Evolutionary conservation across 2,329 filamentous ascomycete species (phyloP).

Genomic region (Fusarium palustre): DNA sequence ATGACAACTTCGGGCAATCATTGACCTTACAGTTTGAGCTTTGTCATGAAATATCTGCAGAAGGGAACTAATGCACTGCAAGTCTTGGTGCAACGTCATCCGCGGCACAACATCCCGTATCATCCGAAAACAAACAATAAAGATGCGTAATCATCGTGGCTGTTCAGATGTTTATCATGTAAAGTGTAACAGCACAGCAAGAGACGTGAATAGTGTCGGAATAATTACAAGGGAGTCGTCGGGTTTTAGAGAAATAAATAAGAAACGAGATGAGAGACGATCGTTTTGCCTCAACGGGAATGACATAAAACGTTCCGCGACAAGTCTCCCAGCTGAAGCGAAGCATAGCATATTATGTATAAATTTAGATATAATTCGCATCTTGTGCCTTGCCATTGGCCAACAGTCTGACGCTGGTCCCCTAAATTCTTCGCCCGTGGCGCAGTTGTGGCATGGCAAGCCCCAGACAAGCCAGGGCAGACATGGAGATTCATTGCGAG

Average conservation of each 20-base stretch:
- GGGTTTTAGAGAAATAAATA: background rate
- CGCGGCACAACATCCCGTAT: slow-evolving; percentile 7
- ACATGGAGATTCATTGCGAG: background rate
- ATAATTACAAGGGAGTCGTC: background rate
- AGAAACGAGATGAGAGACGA: background rate
- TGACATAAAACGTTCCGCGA: slow-evolving; percentile 4
- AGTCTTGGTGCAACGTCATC: slow-evolving; percentile 7
- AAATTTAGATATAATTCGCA: slow-evolving; percentile 15
- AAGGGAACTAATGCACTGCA: slow-evolving; percentile 1
- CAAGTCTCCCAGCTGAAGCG: slow-evolving; percentile 27
- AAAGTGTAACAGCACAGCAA: background rate
- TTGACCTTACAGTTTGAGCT: background rate
- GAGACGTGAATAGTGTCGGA: background rate
- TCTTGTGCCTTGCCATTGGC: slow-evolving; percentile 24
- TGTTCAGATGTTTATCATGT: background rate
- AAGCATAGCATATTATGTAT: background rate
- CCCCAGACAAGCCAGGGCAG: background rate
- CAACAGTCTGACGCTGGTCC: slow-evolving; percentile 5
- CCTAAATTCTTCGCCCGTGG: slow-evolving; percentile 24
- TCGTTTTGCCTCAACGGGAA: background rate
- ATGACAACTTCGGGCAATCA: background rate
- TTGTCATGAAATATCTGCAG: background rate
- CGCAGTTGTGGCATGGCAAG: slow-evolving; percentile 33
- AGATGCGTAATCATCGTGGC: slow-evolving; percentile 20
- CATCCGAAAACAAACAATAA: slow-evolving; percentile 15